Percentiles rank a stretch among this genome's conserved stretches.
These are phyloP conservation scores for Dioscorea cayenensis DNA, from an alignment of 116 monocot species.

Conservation along the genomic window DNA sequence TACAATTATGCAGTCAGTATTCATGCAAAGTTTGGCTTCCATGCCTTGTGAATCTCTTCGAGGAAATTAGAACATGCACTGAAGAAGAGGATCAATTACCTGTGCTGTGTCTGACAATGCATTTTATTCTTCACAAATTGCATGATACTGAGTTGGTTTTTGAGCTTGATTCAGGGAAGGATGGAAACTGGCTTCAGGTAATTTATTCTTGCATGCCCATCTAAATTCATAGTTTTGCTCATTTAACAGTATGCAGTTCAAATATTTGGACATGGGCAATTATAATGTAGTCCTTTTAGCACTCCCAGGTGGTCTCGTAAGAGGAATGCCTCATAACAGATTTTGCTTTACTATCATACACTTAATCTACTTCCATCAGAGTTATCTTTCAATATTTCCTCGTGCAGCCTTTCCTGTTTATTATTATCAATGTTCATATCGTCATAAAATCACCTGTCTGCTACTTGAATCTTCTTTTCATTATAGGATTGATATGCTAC, in stretches of 20 bases:
- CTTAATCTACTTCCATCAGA: no score
- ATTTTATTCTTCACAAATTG: conserved; percentile 50
- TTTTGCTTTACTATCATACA: no score
- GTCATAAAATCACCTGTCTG: no score
- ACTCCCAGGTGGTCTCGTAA: no score
- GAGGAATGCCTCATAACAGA: no score
- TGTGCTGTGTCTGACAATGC: conserved; percentile 37
- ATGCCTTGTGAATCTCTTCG: conserved; percentile 49
- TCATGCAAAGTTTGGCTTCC: conserved; percentile 77
- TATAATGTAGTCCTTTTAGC: background rate
- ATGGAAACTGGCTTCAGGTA: conserved; percentile 58
- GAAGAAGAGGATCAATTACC: conserved; percentile 17
- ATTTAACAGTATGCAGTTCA: background rate
- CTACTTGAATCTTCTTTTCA: no score
- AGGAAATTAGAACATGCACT: conserved; percentile 32
- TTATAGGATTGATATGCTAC: no score
- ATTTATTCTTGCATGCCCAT: conserved; percentile 1
- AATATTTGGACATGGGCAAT: background rate
- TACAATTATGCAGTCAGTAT: conserved; percentile 57
- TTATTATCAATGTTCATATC: no score
- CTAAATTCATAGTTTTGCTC: background rate
- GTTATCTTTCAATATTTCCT: no score
- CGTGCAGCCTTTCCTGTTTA: no score
- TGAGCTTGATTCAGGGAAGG: conserved; percentile 58
- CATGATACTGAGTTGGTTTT: conserved; percentile 61